These are phyloP conservation scores for Galerina marginata DNA, from an alignment of 768 basidiomycete species.

Conservation along the genomic window DNA sequence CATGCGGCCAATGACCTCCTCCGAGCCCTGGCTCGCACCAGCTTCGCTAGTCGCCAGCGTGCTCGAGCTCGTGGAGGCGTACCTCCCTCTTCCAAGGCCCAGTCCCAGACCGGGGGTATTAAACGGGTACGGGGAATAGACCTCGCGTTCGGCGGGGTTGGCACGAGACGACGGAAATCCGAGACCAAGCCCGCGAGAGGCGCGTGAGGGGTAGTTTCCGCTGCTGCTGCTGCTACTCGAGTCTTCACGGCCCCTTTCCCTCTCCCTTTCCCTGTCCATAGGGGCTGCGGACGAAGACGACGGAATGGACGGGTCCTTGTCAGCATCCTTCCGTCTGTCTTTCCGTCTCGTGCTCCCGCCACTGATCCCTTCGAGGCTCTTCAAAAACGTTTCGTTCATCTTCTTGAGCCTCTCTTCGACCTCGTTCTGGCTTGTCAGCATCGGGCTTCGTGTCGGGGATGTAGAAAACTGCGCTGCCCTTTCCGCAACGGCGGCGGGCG, in stretches of 20 bases:
- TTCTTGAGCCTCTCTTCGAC: constrained; percentile 66
- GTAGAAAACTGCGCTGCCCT: constrained; percentile 17
- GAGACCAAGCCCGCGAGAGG: constrained; percentile 4
- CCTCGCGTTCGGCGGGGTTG: not conserved
- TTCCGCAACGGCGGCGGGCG: not conserved
- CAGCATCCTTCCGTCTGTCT: constrained; percentile 20
- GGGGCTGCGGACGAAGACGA: too few species aligned
- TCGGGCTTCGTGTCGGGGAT: constrained; percentile 45
- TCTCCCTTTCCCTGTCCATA: constrained; percentile 10
- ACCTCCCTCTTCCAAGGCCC: constrained; percentile 26
- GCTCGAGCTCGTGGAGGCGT: constrained; percentile 28
- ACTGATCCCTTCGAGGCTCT: constrained; percentile 65
- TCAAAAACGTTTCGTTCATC: constrained; percentile 74
- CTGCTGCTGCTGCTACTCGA: too few species aligned
- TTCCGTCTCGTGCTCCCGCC: constrained; percentile 28
- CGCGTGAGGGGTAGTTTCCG: not conserved
- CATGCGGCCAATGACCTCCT: constrained; percentile 63
- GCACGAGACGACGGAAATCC: not conserved
- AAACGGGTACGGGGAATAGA: constrained; percentile 8
- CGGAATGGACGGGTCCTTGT: too few species aligned
- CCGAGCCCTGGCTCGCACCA: constrained; percentile 43
- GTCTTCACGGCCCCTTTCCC: not conserved
- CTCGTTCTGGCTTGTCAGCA: constrained; percentile 69
- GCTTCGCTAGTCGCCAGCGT: constrained; percentile 29
- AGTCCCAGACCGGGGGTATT: constrained; percentile 17